Percentiles rank a stretch among this genome's conserved stretches.
Conservation (phyloP, 2,329 filamentous ascomycete species). For the Harringtonia lauricola region DNA sequence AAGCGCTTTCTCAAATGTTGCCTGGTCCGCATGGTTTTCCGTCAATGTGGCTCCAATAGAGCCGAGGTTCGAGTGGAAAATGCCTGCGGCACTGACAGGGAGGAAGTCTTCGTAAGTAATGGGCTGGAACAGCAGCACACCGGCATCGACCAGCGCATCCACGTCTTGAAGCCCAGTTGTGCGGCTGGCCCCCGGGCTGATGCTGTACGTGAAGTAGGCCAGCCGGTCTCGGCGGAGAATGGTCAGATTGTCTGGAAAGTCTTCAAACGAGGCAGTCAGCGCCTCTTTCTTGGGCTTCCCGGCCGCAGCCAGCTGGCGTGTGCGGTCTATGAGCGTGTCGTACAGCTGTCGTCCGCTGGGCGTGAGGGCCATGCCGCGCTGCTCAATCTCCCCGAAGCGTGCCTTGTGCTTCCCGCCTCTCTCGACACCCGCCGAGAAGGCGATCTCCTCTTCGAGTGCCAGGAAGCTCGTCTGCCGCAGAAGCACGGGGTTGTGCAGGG, state of each 20-base stretch:
- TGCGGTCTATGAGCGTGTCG: constrained; percentile 26
- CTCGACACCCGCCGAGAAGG: constrained; percentile 17
- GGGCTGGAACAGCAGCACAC: constrained; percentile 24
- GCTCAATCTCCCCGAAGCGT: constrained; percentile 41
- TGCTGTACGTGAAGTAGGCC: background rate
- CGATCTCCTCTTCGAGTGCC: constrained; percentile 35
- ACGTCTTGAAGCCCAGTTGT: constrained; percentile 1
- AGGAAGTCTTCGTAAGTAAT: constrained; percentile 45
- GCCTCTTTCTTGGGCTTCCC: constrained; percentile 7
- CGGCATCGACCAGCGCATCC: constrained; percentile 20
- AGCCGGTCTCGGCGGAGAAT: background rate
- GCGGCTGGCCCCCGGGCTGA: background rate
- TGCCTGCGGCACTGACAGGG: constrained; percentile 28
- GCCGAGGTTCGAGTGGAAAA: constrained; percentile 4
- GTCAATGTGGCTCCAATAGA: no score
- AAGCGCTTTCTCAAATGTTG: no score
- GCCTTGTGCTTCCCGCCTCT: constrained; percentile 30
- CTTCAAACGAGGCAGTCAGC: constrained; percentile 25
- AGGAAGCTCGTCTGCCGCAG: constrained; percentile 43
- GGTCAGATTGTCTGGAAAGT: constrained; percentile 11
- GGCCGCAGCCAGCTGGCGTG: constrained; percentile 16
- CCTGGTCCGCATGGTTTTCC: no score
- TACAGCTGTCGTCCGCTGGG: constrained; percentile 31
- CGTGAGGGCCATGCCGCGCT: constrained; percentile 39
- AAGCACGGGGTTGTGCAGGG: constrained; percentile 30